These are phyloP conservation scores for Elaeagnus macrophylla DNA, from an alignment of 306 rosid genomes.

Conservation along the genomic window DNA sequence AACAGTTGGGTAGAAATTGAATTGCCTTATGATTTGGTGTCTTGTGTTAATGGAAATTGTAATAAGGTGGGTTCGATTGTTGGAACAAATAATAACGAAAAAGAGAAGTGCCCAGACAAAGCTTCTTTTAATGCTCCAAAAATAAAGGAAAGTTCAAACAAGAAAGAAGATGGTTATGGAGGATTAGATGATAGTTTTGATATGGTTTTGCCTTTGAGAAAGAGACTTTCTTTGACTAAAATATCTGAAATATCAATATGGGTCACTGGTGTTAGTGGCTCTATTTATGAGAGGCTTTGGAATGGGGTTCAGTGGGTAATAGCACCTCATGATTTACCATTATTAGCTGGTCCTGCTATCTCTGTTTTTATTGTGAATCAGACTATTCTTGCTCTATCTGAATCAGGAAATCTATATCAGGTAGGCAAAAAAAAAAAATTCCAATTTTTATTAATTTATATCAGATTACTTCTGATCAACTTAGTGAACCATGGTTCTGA, in stretches of 20 bases:
- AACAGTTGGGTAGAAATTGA: constrained; percentile 73
- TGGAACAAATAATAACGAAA: constrained; percentile 2
- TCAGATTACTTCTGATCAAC: background rate
- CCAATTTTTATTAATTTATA: constrained; percentile 5
- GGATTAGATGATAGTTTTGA: constrained; percentile 18
- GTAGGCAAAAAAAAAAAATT: constrained; percentile 19
- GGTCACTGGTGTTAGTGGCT: constrained; percentile 86
- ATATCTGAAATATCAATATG: constrained; percentile 70
- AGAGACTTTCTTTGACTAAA: constrained; percentile 68
- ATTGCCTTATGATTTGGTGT: constrained; percentile 58
- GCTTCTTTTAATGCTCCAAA: constrained; percentile 28
- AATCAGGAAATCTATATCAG: constrained; percentile 69
- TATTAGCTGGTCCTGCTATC: constrained; percentile 44
- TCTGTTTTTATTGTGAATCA: constrained; percentile 60
- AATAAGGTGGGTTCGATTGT: constrained; percentile 29
- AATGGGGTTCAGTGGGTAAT: constrained; percentile 90
- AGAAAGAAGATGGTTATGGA: constrained; percentile 12
- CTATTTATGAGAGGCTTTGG: constrained; percentile 92
- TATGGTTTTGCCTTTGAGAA: constrained; percentile 43
- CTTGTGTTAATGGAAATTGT: constrained; percentile 42
- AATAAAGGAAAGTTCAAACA: constrained; percentile 14
- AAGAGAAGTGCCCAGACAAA: constrained; percentile 13
- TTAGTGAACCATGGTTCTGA: background rate
- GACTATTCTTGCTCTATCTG: constrained; percentile 69
- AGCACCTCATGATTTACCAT: constrained; percentile 81